Evolutionary conservation across 495 filamentous ascomycete genomes (phyloP), one percentile per base, ranked within the genome.

Genomic region (Aspergillus olivimuriae): DNA sequence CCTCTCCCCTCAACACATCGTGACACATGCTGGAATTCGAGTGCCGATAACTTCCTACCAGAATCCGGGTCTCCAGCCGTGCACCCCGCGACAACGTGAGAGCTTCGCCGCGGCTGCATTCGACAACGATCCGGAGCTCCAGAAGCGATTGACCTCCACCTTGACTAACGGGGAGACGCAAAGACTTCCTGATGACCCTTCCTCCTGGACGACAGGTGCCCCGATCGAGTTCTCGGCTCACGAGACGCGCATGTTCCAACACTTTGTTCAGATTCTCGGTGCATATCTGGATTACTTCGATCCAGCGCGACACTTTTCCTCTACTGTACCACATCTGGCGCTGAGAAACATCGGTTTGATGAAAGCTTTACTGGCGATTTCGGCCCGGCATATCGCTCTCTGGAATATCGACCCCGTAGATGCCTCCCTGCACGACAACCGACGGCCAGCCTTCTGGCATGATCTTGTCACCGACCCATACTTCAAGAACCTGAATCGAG

Each of bases 31-130:
- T n/a, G n/a, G n/a, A n/a, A n/a, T n/a, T n/a, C n/a, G n/a, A 51
- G 3, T 40, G 38, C 2, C 23, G 32, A 1, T 26, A 14, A 5
- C 18, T 33, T 9, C 32, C 30, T 2, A 34, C 45, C 46, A 52
- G 14, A 56, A 48, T 26, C 41, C 44, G 8, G 51, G 50, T 12
- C 21, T 57, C 2, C 50, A 26, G 30, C 60, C 60, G 3, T 52
- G 52, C 9, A 54, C 43, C 3, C 35, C 39, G 7, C 38, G 56
- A 24, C 50, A 62, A 19, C 46, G 42, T 12, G 45, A 62, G 31
- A 62, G 60, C 42, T 62, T 60, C 24, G 41, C 57, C 28, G 60
- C 60, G 14, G 60, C 60, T 0, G 47, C 60, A 7, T 62, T 62
- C 23, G 39, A 34, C 15, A 30, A 40, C 7, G 43, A 56, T 14